Evolutionary conservation across 225 moss, liverwort and hornwort genomes (phyloP), one percentile per base, ranked within the genome.

Genomic region (Pseudoscleropodium purum): DNA sequence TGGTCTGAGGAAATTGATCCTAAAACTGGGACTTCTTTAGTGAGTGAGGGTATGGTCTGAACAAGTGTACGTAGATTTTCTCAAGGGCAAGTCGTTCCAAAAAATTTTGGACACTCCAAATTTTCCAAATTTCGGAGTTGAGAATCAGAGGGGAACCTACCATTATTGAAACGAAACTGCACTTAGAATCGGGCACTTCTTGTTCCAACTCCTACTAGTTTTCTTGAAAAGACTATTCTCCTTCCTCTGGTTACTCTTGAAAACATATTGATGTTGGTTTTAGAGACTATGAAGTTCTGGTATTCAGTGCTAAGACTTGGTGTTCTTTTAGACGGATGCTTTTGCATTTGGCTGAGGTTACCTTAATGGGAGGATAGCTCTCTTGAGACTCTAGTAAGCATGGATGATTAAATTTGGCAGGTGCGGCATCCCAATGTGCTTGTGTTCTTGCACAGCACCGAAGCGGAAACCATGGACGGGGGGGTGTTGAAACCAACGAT

Each of bases 371-470:
- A 63, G 29, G 75, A 33, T 52, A 59, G n/a, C 66, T 61, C 25
- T 90, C 36, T 79, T 79, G 37, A 79, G 77, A 72, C 66, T 84
- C 75, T 62, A 75, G 52, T 63, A 76, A 91, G 56, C 74, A 52
- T 87, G 64, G 60, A 25, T 85, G 37, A 66, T 79, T 79, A 67
- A 63, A 54, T 92, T 89, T 85, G 84, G 90, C 95, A 98, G 98
- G 98, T 98, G 89, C 96, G 98, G 45, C 98, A 98, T 93, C 98
- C 98, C 88, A 98, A 97, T 91, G 97, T 98, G 86, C 92, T 97
- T 20, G 96, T 91, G 29, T 98, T 96, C 87, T 91, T 98, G 88
- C 98, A 98, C 81, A 96, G 96, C 84, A 96, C 98, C 54, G 98
- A 98, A 93, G 90, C 91, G 60, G 98, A 98, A 91, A 83, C 49